These are phyloP conservation scores for Laetiporus sulphureus DNA, from an alignment of 1,284 basidiomycete species.

Conservation along the genomic window DNA sequence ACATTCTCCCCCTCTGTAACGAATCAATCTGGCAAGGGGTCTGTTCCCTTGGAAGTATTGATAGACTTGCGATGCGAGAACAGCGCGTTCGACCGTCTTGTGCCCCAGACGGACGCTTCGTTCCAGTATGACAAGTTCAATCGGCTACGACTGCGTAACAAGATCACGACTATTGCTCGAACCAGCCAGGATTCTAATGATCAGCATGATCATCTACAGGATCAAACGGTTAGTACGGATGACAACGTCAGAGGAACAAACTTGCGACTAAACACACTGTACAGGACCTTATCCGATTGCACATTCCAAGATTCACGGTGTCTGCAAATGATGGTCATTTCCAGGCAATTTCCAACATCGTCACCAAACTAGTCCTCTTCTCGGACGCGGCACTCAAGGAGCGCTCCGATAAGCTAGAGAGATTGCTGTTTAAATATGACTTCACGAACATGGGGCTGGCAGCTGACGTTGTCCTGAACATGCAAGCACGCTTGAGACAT, in stretches of 20 bases:
- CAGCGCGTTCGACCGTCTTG: constrained; percentile 80
- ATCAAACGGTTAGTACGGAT: constrained; percentile 64
- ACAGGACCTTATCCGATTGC: constrained; percentile 77
- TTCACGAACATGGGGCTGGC: constrained; percentile 74
- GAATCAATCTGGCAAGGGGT: constrained; percentile 34
- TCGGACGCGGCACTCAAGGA: constrained; percentile 81
- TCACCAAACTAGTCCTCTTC: constrained; percentile 85
- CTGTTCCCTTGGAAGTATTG: constrained; percentile 85
- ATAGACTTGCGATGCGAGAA: constrained; percentile 82
- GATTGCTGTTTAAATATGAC: constrained; percentile 86
- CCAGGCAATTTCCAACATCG: constrained; percentile 81
- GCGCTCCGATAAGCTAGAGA: constrained; percentile 74
- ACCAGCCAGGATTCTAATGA: constrained; percentile 29
- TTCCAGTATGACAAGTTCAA: constrained; percentile 96
- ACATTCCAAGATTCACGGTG: constrained; percentile 85
- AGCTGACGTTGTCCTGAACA: constrained; percentile 61
- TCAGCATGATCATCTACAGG: constrained; percentile 62
- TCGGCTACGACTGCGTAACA: constrained; percentile 76
- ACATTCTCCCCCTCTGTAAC: constrained; percentile 72
- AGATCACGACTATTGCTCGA: constrained; percentile 44
- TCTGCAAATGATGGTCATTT: constrained; percentile 86
- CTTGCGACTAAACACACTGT: not conserved
- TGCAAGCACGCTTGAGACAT: constrained; percentile 73
- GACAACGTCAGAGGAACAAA: not conserved
- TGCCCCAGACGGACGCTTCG: constrained; percentile 83